phyloP scores from a whole-genome alignment of 352 stramenopile species.

The Phytophthora meadii region DNA sequence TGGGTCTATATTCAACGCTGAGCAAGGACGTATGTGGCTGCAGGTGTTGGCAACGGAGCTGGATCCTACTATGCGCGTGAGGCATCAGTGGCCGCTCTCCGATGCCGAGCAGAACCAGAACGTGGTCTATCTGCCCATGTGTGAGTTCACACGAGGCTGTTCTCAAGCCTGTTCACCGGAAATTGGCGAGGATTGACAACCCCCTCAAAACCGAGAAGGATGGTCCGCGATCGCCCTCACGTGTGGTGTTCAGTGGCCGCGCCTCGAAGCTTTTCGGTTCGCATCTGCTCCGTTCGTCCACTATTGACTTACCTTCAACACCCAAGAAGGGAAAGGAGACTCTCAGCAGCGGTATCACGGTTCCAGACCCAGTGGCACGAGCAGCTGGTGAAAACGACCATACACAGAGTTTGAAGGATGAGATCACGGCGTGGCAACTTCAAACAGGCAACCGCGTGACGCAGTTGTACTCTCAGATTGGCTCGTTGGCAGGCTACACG shows the following conservation, averaged over 20 bases:
- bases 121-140: slow-evolving; percentile 68
- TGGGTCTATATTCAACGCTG: slow-evolving; percentile 56
- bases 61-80: slow-evolving; percentile 52
- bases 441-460: slow-evolving; percentile 36
- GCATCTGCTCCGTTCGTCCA: slow-evolving; percentile 67
- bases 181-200: slow-evolving; percentile 52
- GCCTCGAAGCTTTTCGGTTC: slow-evolving; percentile 81
- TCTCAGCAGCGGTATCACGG: slow-evolving; percentile 25
- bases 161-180: slow-evolving; percentile 50
- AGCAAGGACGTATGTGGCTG: slow-evolving; percentile 65
- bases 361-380: slow-evolving; percentile 35
- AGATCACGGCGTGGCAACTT: slow-evolving; percentile 56
- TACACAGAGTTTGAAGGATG: slow-evolving; percentile 48
- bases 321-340: slow-evolving; percentile 29
- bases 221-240: slow-evolving; percentile 33
- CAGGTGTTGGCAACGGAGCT: slow-evolving; percentile 66
- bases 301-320: slow-evolving; percentile 48
- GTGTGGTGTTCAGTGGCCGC: slow-evolving; percentile 72
- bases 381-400: slow-evolving; percentile 36
- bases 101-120: slow-evolving; percentile 53
- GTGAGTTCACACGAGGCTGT: slow-evolving; percentile 44
- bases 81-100: slow-evolving; percentile 39
- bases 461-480: slow-evolving; percentile 40
- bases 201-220: slow-evolving; percentile 40
- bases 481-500: slow-evolving; percentile 30